Evolutionary conservation across 1,284 basidiomycete genomes (phyloP).

Genomic region (Tylopilus orsonianus): DNA sequence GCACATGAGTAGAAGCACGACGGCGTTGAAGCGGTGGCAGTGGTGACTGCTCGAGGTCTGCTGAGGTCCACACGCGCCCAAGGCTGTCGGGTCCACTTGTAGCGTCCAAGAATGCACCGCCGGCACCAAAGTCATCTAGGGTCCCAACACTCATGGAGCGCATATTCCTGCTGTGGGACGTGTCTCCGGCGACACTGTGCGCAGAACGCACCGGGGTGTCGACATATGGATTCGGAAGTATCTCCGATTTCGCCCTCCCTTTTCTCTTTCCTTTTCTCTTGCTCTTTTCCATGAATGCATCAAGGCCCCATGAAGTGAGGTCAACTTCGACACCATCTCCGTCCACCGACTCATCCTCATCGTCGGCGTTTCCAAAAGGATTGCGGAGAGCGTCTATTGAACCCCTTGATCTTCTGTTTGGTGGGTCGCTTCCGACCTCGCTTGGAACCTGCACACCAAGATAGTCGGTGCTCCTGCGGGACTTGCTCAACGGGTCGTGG

Average conservation of each 20-base stretch:
- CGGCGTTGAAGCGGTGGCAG: slow-evolving; percentile 43
- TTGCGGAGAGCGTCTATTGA: slow-evolving; percentile 67
- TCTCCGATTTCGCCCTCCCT: slow-evolving; percentile 46
- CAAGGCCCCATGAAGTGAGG: slow-evolving; percentile 79
- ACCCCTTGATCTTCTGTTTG: slow-evolving; percentile 45
- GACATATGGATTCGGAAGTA: slow-evolving; percentile 51
- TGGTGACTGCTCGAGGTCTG: slow-evolving; percentile 48
- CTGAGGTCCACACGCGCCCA: slow-evolving; percentile 40
- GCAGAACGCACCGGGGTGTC: slow-evolving; percentile 37
- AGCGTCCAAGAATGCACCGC: slow-evolving; percentile 46
- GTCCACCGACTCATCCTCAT: slow-evolving; percentile 51
- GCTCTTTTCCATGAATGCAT: slow-evolving; percentile 69
- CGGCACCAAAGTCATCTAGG: slow-evolving; percentile 51
- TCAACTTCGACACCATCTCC: slow-evolving; percentile 67
- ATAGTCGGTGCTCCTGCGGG: slow-evolving; percentile 59
- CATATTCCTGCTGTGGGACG: slow-evolving; percentile 36
- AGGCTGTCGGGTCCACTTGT: slow-evolving; percentile 28
- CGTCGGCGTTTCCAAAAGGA: slow-evolving; percentile 65
- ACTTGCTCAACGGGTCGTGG: slow-evolving; percentile 28
- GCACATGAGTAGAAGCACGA: slow-evolving; percentile 49
- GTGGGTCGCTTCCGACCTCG: slow-evolving; percentile 52
- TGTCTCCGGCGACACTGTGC: slow-evolving; percentile 32
- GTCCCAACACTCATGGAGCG: slow-evolving; percentile 67
- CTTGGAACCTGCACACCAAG: slow-evolving; percentile 66
- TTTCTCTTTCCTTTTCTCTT: slow-evolving; percentile 51